Base-by-base conservation (phyloP, 164 flowering plant genomes). In the Umbilicus rupestris region DNA sequence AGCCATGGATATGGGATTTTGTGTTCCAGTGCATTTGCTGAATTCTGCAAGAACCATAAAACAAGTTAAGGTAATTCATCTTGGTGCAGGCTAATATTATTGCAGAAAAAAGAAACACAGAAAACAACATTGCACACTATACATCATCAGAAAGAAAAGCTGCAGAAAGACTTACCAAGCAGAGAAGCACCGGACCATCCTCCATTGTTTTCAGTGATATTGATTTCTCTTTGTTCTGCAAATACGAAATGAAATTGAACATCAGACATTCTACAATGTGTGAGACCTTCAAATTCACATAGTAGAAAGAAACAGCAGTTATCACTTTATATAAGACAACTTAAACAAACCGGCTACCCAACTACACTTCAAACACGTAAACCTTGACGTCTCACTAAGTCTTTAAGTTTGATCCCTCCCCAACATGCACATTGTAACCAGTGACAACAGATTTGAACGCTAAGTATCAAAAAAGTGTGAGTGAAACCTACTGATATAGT, bases 1-100 rank as follows among this genome's bases (percentile, higher is more conserved):
- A 95, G 80, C 99, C 99, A 95, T 35, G 99, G 97, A 66, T 81
- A 89, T 55, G 97, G 97, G 75, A 95, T 91, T 68, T 75, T 87
- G 7, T 80, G 74, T 66, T 83, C 82, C 44, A 78, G 76, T 37
- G 83, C 90, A 82, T 95, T 95, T 66, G 84, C 96, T 15, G 99
- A 92, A 72, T 80, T 92, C 99, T 95, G 67, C 64, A 33, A 33
- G 26, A 24, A 55, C 2, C 16, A 39, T 39, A 49, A 63, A 35
- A 55, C 42, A 41, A 5, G 7, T 8, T 17, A 5, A 28, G 30
- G 24, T 24, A 29, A 29, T 8, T 6, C 47, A 29, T 46, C 22
- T 60, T n/a, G n/a, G n/a, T n/a, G n/a, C n/a, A n/a, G n/a, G n/a
- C n/a, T n/a, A n/a, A n/a, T n/a, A n/a, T n/a, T n/a, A 9, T 24